These are phyloP conservation scores for Cyclotella distinguenda DNA, from an alignment of 108 stramenopile species.

Conservation along the genomic window DNA sequence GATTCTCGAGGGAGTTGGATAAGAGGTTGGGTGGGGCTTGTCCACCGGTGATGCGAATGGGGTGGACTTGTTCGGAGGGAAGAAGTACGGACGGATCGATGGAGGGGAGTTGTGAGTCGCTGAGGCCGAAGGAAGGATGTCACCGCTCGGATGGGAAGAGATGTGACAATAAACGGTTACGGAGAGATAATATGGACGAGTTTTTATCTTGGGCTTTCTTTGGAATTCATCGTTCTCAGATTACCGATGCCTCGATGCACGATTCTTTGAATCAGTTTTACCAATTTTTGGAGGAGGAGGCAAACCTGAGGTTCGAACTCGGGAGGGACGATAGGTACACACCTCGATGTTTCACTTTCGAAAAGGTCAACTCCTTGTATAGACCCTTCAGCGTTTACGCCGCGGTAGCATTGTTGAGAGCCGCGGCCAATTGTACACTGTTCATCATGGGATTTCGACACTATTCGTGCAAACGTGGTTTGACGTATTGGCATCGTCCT, in stretches of 20 bases:
- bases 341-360: slow-evolving; percentile 62
- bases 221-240: slow-evolving; percentile 34
- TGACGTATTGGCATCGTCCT: slow-evolving; percentile 70
- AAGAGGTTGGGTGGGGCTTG: slow-evolving; percentile 20
- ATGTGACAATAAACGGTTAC: slow-evolving; percentile 10
- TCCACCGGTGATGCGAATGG: slow-evolving; percentile 18
- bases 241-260: slow-evolving; percentile 25
- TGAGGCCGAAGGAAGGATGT: not conserved
- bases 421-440: slow-evolving; percentile 37
- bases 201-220: slow-evolving; percentile 87
- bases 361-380: slow-evolving; percentile 58
- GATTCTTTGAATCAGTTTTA: slow-evolving; percentile 52
- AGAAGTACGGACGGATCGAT: not conserved
- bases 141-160: not conserved
- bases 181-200: slow-evolving; percentile 58
- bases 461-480: slow-evolving; percentile 34
- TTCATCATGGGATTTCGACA: slow-evolving; percentile 55
- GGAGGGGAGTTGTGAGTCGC: not conserved
- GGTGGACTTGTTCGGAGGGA: slow-evolving; percentile 7
- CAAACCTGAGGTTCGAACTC: slow-evolving; percentile 47
- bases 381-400: slow-evolving; percentile 75
- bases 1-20: slow-evolving; percentile 31
- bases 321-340: slow-evolving; percentile 31
- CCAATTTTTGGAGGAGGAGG: slow-evolving; percentile 16
- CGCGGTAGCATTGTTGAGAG: slow-evolving; percentile 33